Base-by-base conservation (phyloP, 2,329 filamentous ascomycete genomes). In the Thielaviopsis ethacetica region DNA sequence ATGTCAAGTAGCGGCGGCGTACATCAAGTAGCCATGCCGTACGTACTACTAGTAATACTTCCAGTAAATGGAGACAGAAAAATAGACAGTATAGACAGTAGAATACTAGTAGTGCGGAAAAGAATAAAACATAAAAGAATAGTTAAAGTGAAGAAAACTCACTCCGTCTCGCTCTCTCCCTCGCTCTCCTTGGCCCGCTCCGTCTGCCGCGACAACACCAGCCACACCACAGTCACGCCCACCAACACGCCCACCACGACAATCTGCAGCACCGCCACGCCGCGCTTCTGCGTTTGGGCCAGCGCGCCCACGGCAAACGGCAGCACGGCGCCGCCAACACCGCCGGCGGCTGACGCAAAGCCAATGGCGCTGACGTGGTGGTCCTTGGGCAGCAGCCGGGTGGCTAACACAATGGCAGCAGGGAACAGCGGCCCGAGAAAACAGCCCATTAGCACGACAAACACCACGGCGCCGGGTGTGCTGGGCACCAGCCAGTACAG, bases 381-480 rank as follows among this genome's bases (percentile, higher is more conserved):
- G 61, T 87, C 78, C 47, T 75, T 76, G 0, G 88, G 87, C 1
- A 94, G 73, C 3, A 93, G 73, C 64, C 88, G 90, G 0, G 86
- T 88, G 4, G 83, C 81, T 0, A 81, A 81, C 0, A 91, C 82
- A 10, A 93, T 78, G 0, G 81, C 85, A 1, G 83, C 85, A 0
- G 88, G 87, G 67, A 91, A 93, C 21, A 93, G 70, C 0, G 88
- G 88, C 0, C 88, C 88, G 0, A 91, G 75, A 65, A 91, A 88
- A 74, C 91, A 88, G 0, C 88, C 88, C 61, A 89, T 76, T 0
- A 91, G 70, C 0, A 80, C 75, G 22, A 90, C 84, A 26, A 85
- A 83, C 15, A 90, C 75, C 9, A 85, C 82, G 0, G 85, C 86
- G 27, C 86, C 83, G 62, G 86, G 77, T 67, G 91, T 88, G 59